phyloP scores from a whole-genome alignment of 352 stramenopile genomes.

The Phytopythium chamaehyphon region DNA sequence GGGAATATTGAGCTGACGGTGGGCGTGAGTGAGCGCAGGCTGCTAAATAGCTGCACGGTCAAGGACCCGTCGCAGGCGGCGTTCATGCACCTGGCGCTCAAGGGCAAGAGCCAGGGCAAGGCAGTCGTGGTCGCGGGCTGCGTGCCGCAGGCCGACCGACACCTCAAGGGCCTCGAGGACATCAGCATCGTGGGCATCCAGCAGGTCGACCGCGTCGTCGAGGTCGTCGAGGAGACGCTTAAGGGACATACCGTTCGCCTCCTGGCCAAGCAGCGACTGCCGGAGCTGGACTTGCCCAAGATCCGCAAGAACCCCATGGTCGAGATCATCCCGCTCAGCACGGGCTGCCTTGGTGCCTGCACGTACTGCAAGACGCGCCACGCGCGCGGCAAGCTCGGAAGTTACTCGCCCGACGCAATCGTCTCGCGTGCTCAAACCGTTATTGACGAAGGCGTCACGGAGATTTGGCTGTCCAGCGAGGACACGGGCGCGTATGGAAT shows the following conservation, averaged over 20 bases:
- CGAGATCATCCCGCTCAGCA: slow-evolving; percentile 91
- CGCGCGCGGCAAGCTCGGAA: slow-evolving; percentile 87
- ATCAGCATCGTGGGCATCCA: slow-evolving; percentile 89
- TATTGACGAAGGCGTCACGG: slow-evolving; percentile 77
- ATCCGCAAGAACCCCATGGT: slow-evolving; percentile 91
- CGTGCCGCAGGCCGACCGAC: slow-evolving; percentile 87
- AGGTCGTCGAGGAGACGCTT: slow-evolving; percentile 91
- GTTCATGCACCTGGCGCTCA: slow-evolving; percentile 88
- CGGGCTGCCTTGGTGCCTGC: slow-evolving; percentile 88
- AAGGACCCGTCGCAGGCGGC: slow-evolving; percentile 90
- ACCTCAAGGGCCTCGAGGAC: slow-evolving; percentile 76
- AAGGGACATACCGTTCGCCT: slow-evolving; percentile 86
- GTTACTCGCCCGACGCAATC: slow-evolving; percentile 82
- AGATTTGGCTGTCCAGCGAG: slow-evolving; percentile 91
- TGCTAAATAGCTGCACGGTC: slow-evolving; percentile 93
- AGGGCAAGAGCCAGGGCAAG: slow-evolving; percentile 76
- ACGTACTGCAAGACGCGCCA: slow-evolving; percentile 94
- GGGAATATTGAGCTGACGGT: not conserved
- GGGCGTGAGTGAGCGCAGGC: slow-evolving; percentile 18
- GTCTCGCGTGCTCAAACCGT: slow-evolving; percentile 60
- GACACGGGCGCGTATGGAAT: slow-evolving; percentile 91
- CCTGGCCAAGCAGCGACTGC: slow-evolving; percentile 78
- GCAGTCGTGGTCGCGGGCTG: slow-evolving; percentile 89
- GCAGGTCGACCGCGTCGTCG: slow-evolving; percentile 89
- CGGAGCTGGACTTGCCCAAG: slow-evolving; percentile 88